Base-by-base conservation (phyloP, 169 alveolate species). In the Cryptosporidium andersoni region DNA sequence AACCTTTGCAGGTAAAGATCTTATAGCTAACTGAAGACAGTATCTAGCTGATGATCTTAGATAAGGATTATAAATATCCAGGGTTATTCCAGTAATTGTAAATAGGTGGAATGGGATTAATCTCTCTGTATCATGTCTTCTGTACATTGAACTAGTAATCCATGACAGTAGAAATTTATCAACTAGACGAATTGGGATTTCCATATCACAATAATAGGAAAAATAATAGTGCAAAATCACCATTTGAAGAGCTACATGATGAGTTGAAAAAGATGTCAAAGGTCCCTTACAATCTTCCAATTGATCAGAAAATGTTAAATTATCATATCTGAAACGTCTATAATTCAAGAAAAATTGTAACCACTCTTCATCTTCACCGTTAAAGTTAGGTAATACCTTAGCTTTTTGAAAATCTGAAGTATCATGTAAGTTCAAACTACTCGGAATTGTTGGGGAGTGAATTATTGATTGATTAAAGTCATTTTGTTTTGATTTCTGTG, bases 61-160 rank as follows among this genome's bases (percentile, higher is more conserved):
- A 42, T 74, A 74, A n/a, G 85, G 85, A 58, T 60, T 74, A 60
- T 58, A 74, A 45, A 74, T 55, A 58, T 74, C 85, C 12, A 74
- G 48, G 37, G 85, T 74, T 68, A 74, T 74, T 58, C 85, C 49
- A 5, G 85, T 74, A 8, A 74, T 74, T 14, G 85, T 58, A 74
- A 74, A 62, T 8, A 74, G 67, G 16, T 74, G 67, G 49, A 62
- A 74, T 2, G 85, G 85, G n/a, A 74, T 74, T 12, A 74, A 74
- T 74, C 85, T 74, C 37, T 43, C 37, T 37, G 60, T 39, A 7
- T 58, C 34, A 45, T 37, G 40, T 45, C 60, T 40, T 60, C 60
- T 66, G 39, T 62, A 66, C 25, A 74, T 58, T 43, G 55, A 68
- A 9, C 60, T 64, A 56, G 60, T 74, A 1, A 74, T 74, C 85